These are phyloP conservation scores for Rhizopus arrhizus DNA, from an alignment of 371 early-diverging fungal genomes.

Conservation along the genomic window DNA sequence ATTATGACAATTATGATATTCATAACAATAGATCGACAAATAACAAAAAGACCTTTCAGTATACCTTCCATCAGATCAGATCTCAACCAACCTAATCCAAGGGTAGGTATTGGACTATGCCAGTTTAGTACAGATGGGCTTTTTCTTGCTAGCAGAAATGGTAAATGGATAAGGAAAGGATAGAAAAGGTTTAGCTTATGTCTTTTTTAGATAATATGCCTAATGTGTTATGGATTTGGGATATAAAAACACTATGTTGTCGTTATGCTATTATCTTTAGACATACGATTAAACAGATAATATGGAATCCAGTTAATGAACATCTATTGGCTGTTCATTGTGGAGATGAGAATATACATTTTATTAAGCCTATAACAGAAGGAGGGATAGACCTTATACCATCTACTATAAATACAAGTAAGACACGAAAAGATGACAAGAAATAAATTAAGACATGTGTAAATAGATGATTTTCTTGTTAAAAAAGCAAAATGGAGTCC, in stretches of 20 bases:
- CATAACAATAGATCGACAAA: conserved; percentile 3
- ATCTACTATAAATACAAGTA: conserved; percentile 34
- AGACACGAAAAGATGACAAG: conserved; percentile 6
- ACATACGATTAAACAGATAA: conserved; percentile 43
- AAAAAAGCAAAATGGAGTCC: conserved; percentile 39
- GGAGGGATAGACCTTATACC: conserved; percentile 11
- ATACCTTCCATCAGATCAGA: conserved; percentile 55
- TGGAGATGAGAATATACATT: conserved; percentile 52
- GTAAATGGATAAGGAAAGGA: conserved; percentile 33
- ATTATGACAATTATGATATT: not conserved
- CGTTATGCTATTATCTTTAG: conserved; percentile 52
- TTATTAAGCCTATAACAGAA: conserved; percentile 31
- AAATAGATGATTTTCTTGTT: conserved; percentile 43
- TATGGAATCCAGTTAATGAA: conserved; percentile 64
- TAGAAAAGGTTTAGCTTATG: not conserved
- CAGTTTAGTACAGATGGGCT: conserved; percentile 65
- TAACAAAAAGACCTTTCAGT: conserved; percentile 36
- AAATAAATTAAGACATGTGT: not conserved
- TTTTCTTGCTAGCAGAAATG: conserved; percentile 54
- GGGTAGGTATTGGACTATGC: conserved; percentile 57
- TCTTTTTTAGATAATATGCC: conserved; percentile 61
- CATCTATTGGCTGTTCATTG: conserved; percentile 52
- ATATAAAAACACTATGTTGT: conserved; percentile 43
- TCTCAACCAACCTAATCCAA: conserved; percentile 62
- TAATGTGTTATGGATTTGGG: conserved; percentile 66